These are phyloP conservation scores for Phytophthora agathidicida DNA, from an alignment of 352 stramenopile species.

Conservation along the genomic window DNA sequence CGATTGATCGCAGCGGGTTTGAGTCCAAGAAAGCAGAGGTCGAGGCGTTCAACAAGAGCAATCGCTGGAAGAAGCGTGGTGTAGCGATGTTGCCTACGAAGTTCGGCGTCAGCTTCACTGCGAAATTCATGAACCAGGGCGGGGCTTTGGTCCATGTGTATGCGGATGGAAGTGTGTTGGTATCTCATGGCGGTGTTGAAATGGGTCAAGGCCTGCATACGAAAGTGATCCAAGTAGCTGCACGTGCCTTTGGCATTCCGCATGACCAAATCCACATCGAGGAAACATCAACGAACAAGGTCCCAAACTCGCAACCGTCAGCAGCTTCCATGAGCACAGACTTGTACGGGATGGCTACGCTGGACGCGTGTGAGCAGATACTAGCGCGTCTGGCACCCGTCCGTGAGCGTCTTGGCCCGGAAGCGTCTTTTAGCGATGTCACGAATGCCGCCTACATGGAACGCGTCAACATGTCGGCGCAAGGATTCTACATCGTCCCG, in stretches of 20 bases:
- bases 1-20: constrained; percentile 75
- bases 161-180: constrained; percentile 94
- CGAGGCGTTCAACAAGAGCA: constrained; percentile 89
- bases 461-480: constrained; percentile 93
- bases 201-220: constrained; percentile 98
- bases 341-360: constrained; percentile 96
- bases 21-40: constrained; percentile 66
- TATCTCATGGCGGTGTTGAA: constrained; percentile 97
- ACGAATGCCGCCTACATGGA: constrained; percentile 92
- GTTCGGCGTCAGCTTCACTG: constrained; percentile 97
- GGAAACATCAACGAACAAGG: constrained; percentile 95
- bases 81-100: constrained; percentile 86
- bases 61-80: constrained; percentile 93
- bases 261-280: constrained; percentile 94
- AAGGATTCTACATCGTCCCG: constrained; percentile 96
- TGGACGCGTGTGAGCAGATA: constrained; percentile 97
- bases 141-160: constrained; percentile 96
- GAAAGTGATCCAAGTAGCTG: constrained; percentile 92
- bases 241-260: constrained; percentile 92
- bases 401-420: constrained; percentile 63
- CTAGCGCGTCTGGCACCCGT: constrained; percentile 89
- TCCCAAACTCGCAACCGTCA: constrained; percentile 94
- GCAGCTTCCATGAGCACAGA: constrained; percentile 96
- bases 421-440: constrained; percentile 85
- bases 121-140: constrained; percentile 98